Evolutionary conservation across 495 filamentous ascomycete species (phyloP), one percentile per base, ranked within the genome.

Genomic region (Penicillium turbatum): DNA sequence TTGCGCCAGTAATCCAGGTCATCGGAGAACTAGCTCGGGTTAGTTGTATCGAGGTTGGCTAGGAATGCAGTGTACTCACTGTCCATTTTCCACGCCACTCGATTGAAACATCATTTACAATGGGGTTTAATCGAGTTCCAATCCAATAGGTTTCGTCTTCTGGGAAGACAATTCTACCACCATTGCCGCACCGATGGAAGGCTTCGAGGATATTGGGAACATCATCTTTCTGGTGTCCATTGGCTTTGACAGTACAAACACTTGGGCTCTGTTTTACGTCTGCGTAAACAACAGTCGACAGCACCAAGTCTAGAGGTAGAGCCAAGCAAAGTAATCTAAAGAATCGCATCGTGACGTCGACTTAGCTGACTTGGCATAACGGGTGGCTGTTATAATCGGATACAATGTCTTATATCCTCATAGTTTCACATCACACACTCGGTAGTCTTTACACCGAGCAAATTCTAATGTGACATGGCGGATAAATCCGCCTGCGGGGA

Each of bases 81-180:
- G 21, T 68, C 78, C 76, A 76, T 56, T 73, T 56, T 6, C 73
- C 69, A 40, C 67, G 66, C 78, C 76, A 78, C 52, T 78, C 74
- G 30, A 80, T 74, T 5, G 57, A 59, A 5, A 78, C 73, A 56
- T 78, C 65, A 26, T 70, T 56, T 7, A 79, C 37, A 3, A 76
- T 63, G 3, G 79, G 77, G 47, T 82, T 77, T 46, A 82, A 59
- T 31, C 66, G 71, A 8, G 68, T 66, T 8, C 62, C 73, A 54
- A 82, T 82, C 68, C 67, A 74, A 62, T 80, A 84, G 5, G 62
- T 69, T 34, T 79, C 63, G 9, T 69, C 72, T 54, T 75, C 70
- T 0, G 76, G 79, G 49, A 82, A 81, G 26, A 84, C 63, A 31
- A 82, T 68, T 2, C 61, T 81, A 29, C 79, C 78, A 1, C 75